Evolutionary conservation across 768 basidiomycete species (phyloP).

Genomic region (Tulasnella sp.): DNA sequence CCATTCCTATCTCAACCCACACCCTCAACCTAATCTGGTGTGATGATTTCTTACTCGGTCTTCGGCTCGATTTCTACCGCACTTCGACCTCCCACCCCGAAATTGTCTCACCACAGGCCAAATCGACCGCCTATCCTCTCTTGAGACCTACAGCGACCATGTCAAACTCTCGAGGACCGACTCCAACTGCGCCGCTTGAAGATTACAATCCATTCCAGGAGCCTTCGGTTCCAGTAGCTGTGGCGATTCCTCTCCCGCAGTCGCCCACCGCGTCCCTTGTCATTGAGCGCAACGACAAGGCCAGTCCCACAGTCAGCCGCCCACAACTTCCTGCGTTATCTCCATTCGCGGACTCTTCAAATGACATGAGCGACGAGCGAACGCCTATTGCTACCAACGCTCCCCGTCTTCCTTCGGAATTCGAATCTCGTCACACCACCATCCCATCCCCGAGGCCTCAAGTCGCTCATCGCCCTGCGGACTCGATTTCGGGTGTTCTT

Average conservation of each 20-base stretch:
- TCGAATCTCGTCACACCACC: neutral
- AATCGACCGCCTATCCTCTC: neutral
- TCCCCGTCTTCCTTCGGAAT: neutral
- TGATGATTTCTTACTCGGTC: neutral
- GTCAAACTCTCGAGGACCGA: neutral
- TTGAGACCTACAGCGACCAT: neutral
- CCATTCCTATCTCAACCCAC: neutral
- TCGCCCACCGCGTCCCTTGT: neutral
- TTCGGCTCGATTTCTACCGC: neutral
- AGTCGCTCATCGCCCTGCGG: neutral
- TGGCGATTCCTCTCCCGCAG: neutral
- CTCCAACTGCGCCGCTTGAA: neutral
- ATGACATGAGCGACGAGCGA: neutral
- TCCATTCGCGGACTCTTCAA: neutral
- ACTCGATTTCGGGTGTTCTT: neutral
- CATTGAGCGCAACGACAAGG: neutral
- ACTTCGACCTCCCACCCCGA: neutral
- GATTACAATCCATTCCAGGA: slow-evolving; percentile 7
- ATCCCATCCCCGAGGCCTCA: neutral
- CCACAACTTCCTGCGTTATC: neutral
- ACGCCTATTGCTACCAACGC: neutral
- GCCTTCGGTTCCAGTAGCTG: neutral
- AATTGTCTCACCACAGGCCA: neutral
- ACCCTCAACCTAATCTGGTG: neutral
- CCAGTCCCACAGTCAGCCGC: neutral